Conservation (phyloP, 768 basidiomycete genomes). For the Phanerochaete carnosa region DNA sequence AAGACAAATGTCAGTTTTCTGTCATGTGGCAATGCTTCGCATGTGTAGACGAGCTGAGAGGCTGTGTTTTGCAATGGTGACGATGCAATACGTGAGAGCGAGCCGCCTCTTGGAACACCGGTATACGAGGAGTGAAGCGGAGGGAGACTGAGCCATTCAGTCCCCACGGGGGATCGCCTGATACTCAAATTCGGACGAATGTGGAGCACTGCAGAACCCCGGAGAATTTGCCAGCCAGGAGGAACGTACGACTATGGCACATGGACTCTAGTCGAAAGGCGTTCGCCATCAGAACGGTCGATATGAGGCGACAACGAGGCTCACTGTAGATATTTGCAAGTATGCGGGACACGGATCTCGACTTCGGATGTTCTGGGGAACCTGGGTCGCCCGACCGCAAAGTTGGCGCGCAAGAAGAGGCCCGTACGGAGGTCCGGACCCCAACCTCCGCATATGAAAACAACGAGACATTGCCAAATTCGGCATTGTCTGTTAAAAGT, state of each 20-base stretch:
- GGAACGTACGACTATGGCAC: not conserved
- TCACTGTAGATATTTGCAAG: not conserved
- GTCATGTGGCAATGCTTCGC: not conserved
- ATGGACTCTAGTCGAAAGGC: not conserved
- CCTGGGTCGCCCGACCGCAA: not conserved
- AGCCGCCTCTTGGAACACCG: not conserved
- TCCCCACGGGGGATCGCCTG: slow-evolving; percentile 2
- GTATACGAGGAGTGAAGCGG: not conserved
- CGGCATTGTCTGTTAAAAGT: not conserved
- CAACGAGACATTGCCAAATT: not conserved
- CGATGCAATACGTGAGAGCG: not conserved
- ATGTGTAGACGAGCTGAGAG: not conserved
- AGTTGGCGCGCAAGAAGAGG: not conserved
- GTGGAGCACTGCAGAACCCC: not conserved
- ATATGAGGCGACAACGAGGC: not conserved
- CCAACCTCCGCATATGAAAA: not conserved
- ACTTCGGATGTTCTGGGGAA: not conserved
- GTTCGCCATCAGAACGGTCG: not conserved
- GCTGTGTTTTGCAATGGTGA: not conserved
- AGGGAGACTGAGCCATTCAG: not conserved
- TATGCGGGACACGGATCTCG: not conserved
- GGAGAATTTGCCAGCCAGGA: not conserved
- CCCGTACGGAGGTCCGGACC: not conserved
- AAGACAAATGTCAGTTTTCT: not conserved
- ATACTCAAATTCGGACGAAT: not conserved